phyloP scores from a whole-genome alignment of 306 rosid species.

The Trifolium fragiferum region DNA sequence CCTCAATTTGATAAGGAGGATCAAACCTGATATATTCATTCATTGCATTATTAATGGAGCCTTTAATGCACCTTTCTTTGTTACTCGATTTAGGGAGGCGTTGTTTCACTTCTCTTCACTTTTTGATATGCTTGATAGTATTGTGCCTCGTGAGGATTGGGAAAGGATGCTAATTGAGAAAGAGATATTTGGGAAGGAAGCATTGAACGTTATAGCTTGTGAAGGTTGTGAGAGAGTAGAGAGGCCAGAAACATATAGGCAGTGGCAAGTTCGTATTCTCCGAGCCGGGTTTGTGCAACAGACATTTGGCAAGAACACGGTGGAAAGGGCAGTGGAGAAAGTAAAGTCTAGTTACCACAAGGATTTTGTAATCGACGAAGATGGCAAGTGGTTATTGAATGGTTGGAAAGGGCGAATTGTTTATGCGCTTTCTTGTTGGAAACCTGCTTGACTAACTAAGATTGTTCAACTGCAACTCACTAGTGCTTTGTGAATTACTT shows the following conservation, averaged over 20 bases:
- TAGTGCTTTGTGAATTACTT: constrained; percentile 30
- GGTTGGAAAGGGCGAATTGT: constrained; percentile 97
- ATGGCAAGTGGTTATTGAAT: constrained; percentile 79
- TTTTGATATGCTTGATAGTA: constrained; percentile 91
- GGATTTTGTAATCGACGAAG: constrained; percentile 91
- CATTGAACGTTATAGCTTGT: constrained; percentile 90
- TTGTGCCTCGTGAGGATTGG: constrained; percentile 84
- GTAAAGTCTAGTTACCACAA: constrained; percentile 70
- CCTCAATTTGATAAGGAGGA: constrained; percentile 74
- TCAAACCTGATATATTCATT: constrained; percentile 75
- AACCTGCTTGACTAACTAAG: constrained; percentile 53
- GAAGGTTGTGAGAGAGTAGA: constrained; percentile 97
- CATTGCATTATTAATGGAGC: constrained; percentile 83
- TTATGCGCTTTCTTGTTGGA: constrained; percentile 85
- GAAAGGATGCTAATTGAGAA: constrained; percentile 91
- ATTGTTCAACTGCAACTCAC: constrained; percentile 21
- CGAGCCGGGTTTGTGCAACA: constrained; percentile 81
- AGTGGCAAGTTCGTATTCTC: constrained; percentile 86
- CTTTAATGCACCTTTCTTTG: constrained; percentile 91
- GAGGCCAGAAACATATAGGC: constrained; percentile 95
- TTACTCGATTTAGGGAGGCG: constrained; percentile 91
- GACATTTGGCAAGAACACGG: constrained; percentile 46
- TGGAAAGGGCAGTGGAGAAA: constrained; percentile 58
- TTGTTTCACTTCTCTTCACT: constrained; percentile 88
- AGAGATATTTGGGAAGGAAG: constrained; percentile 87